Base-by-base conservation (phyloP, 306 rosid species). In the Oemleria cerasiformis region DNA sequence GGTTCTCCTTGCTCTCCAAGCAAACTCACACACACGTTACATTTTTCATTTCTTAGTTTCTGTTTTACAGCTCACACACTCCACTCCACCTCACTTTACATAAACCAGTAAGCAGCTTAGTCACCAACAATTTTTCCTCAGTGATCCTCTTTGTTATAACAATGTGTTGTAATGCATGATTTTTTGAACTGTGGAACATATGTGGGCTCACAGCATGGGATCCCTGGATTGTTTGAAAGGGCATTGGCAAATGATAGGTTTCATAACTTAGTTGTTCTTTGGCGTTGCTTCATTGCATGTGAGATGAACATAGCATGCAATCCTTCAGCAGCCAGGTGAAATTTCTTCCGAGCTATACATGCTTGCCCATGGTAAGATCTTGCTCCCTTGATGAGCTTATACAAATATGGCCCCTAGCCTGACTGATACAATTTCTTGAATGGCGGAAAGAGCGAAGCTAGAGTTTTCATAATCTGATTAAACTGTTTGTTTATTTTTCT, bases 301-400 rank as follows among this genome's bases (percentile, higher is more conserved):
- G 97, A 94, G 79, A 75, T 83, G 71, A 79, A 82, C 68, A 65
- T 84, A 72, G 84, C 86, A 59, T 20, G 60, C 9, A 86, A 89
- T 83, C 86, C 89, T 67, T 83, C 89, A 65, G 85, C 90, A 4
- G 94, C 98, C 38, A 82, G 86, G 65, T 89, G 97, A 44, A 78
- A 89, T 45, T 94, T 91, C 87, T 94, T 94, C 75, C 91, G 98
- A 40, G 98, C 97, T 45, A 91, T 94, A 62, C 97, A 94, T 87
- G 88, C 98, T 47, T 94, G 97, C 73, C 98, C 98, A 20, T 89
- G 97, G 98, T 94, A 78, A 87, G 89, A 62, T 39, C 81, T 57
- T 60, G 25, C 54, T 54, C 20, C 62, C 48, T 55, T 60, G 25
- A 42, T 36, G 49, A 21, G 56, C 56, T 25, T 15, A 45, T 15